Conservation (phyloP, 331 rosid genomes). For the Malus hybrid region DNA sequence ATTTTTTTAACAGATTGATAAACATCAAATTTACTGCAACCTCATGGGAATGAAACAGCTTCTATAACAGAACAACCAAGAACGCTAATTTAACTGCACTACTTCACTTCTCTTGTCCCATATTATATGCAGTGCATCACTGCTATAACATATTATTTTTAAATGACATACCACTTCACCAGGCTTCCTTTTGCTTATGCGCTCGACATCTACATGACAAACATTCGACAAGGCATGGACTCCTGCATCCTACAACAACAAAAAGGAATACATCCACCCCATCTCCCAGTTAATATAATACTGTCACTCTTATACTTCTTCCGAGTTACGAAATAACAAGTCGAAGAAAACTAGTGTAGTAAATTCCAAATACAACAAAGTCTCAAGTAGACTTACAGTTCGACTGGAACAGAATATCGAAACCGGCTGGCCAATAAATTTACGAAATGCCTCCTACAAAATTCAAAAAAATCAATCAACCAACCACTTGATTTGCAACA, state of each 20-base stretch:
- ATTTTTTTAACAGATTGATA: not conserved
- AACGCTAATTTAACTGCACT: not conserved
- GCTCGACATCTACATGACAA: constrained; percentile 82
- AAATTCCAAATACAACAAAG: not conserved
- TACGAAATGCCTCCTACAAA: constrained; percentile 72
- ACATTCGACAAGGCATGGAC: constrained; percentile 94
- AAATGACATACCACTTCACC: constrained; percentile 65
- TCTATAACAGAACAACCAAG: not conserved
- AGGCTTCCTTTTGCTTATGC: constrained; percentile 88
- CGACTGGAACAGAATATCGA: constrained; percentile 77
- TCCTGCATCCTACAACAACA: constrained; percentile 74
- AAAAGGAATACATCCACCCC: not conserved
- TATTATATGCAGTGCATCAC: not conserved
- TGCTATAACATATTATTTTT: not conserved
- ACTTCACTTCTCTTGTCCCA: not conserved
- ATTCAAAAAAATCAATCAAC: constrained; percentile 4
- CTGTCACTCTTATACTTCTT: not conserved
- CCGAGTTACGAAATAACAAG: too few species aligned
- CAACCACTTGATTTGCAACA: not conserved
- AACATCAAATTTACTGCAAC: not conserved
- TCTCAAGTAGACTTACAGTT: constrained; percentile 47
- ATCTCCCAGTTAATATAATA: not conserved
- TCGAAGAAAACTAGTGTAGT: not conserved
- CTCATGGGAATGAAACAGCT: not conserved
- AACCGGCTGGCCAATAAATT: constrained; percentile 79